A percentile compares a stretch with the other conserved stretches of the same genome.
phyloP scores from a whole-genome alignment of 164 flowering plant genomes.

The Liquidambar formosana region DNA sequence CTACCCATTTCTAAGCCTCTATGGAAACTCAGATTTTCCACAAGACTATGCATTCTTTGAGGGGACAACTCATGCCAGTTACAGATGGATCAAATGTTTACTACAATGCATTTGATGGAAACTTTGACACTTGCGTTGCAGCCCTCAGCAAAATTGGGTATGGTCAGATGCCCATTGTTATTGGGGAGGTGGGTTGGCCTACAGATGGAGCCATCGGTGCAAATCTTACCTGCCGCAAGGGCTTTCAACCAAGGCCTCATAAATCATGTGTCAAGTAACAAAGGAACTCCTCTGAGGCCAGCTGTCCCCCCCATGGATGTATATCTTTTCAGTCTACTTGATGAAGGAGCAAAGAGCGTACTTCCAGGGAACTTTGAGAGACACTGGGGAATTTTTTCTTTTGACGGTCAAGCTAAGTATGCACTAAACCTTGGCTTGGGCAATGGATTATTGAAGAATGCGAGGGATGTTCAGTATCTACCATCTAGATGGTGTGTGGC shows the following conservation, averaged over 20 bases:
- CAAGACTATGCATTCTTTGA: slow-evolving; percentile 92
- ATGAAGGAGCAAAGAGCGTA: slow-evolving; percentile 77
- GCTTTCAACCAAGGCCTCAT: slow-evolving; percentile 86
- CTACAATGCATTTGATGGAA: slow-evolving; percentile 87
- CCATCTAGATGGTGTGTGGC: slow-evolving; percentile 96
- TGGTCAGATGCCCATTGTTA: slow-evolving; percentile 74
- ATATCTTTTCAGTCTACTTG: slow-evolving; percentile 81
- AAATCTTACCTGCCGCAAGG: slow-evolving; percentile 75
- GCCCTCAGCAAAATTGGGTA: slow-evolving; percentile 78
- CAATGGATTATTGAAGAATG: slow-evolving; percentile 56
- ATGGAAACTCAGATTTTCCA: slow-evolving; percentile 77
- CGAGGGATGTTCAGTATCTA: slow-evolving; percentile 71
- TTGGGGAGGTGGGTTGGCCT: slow-evolving; percentile 97
- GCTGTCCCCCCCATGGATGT: slow-evolving; percentile 73
- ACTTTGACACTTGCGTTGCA: slow-evolving; percentile 80
- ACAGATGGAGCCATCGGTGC: slow-evolving; percentile 83
- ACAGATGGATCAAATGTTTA: slow-evolving; percentile 77
- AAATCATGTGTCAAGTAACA: slow-evolving; percentile 53
- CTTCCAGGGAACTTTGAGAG: slow-evolving; percentile 93
- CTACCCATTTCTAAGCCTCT: slow-evolving; percentile 89
- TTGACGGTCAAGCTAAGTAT: slow-evolving; percentile 92
- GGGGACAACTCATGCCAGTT: slow-evolving; percentile 72
- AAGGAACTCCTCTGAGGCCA: slow-evolving; percentile 91
- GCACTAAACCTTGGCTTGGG: slow-evolving; percentile 73
- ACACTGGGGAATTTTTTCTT: slow-evolving; percentile 94